Evolutionary conservation across 2,329 filamentous ascomycete species (phyloP), one percentile per base, ranked within the genome.

Genomic region (Phyllosticta ampelicida): DNA sequence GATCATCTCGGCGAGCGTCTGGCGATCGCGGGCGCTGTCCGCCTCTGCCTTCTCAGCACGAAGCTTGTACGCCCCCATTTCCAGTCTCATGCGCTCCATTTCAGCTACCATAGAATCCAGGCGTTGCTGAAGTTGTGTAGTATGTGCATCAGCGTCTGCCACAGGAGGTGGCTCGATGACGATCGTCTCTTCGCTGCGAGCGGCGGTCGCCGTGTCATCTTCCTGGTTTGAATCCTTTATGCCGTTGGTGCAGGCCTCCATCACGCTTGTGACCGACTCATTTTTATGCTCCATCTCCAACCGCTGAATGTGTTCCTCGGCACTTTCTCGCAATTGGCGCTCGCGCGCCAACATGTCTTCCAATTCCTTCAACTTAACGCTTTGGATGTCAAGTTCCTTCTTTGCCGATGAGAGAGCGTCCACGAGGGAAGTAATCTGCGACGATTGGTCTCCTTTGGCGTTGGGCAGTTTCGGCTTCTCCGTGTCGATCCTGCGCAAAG

Each of bases 1-100:
- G 11, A 96, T 85, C 89, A 97, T 94, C 68, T 96, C 89, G 1
- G 87, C 86, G 51, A 99, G 74, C 1, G 86, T 86, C 70, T 87
- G 86, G 57, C 86, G 84, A 56, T 85, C 83, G 49, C 82, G 78
- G 57, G 86, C 83, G 51, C 86, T 82, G 65, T 96, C 90, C 9
- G 81, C 76, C 69, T 97, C 92, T 3, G 90, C 91, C 60, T 77
- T 80, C 70, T 96, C 87, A 9, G 90, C 90, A 28, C 89, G 84
- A 58, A 82, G 77, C 65, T 86, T 86, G 75, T 89, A 96, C 6
- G 79, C 75, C 56, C 94, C 86, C 68, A 96, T 85, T 69, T 95
- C 86, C 61, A 85, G 79, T 71, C 86, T 88, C 77, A 96, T 83
- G 59, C 86, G 85, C 57, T 83, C 84, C 81, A 96, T 91, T 66